Conservation (phyloP, 345 rosid genomes). For the Noccaea bulbosa region DNA sequence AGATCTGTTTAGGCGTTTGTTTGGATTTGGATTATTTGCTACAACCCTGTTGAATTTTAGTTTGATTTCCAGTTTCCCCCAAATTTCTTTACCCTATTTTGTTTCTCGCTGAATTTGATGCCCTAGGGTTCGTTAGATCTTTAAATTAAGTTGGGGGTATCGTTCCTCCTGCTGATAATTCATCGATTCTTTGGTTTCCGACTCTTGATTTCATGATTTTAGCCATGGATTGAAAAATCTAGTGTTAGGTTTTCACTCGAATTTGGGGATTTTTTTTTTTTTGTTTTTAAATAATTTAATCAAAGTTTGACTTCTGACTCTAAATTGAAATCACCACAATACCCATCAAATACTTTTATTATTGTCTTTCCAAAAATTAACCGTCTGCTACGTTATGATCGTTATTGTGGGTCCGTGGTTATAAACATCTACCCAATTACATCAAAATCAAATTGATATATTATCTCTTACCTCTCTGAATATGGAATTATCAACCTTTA, state of each 20-base stretch:
- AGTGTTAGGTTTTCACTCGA: slow-evolving; percentile 48
- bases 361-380: neutral
- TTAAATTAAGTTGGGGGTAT: slow-evolving; percentile 35
- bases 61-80: slow-evolving; percentile 34
- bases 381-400: neutral
- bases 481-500: slow-evolving; percentile 7
- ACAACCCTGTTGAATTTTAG: neutral
- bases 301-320: slow-evolving; percentile 29
- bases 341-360: neutral
- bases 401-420: slow-evolving; percentile 19
- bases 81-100: neutral
- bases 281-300: neutral
- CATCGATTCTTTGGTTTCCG: neutral
- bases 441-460: neutral
- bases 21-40: slow-evolving; percentile 7
- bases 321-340: neutral
- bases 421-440: neutral
- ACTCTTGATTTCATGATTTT: slow-evolving; percentile 36
- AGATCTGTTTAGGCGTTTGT: slow-evolving; percentile 26
- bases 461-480: neutral
- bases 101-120: neutral
- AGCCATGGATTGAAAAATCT: slow-evolving; percentile 38
- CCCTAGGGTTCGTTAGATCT: slow-evolving; percentile 25
- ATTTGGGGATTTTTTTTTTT: slow-evolving; percentile 39
- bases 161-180: neutral